Evolutionary conservation across 2,329 filamentous ascomycete species (phyloP), one percentile per base, ranked within the genome.

Genomic region (Atkinsonella texensis): DNA sequence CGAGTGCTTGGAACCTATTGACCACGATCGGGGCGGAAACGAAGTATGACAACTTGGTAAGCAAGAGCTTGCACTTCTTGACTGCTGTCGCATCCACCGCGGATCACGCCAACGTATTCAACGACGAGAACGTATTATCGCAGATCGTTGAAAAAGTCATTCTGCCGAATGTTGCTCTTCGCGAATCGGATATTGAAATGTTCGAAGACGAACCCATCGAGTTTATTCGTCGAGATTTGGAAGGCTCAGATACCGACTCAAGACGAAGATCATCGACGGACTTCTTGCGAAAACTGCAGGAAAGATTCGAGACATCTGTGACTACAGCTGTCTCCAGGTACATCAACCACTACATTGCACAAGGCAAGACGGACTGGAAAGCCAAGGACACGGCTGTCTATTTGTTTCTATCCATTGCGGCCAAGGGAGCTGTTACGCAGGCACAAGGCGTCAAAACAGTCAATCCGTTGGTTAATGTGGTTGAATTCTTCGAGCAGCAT

Each of bases 121-220:
- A 94, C 69, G 84, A 85, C 59, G 80, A 89, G 61, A 77, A 79
- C 4, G 84, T 88, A 3, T 73, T 97, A 38, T 82, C 83, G 17
- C 86, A 95, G 65, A 87, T 98, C 50, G 87, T 96, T 10, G 89
- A 97, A 66, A 95, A 95, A 70, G 93, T 97, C 53, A 87, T 98
- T 52, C 71, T 98, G 57, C 91, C 93, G 10, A 98, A 98, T 62
- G 81, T 98, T 53, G 85, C 86, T 15, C 73, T 98, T 54, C 83
- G 94, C 58, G 93, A 96, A 62, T 93, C 90, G 0, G 94, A 98
- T 58, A 79, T 95, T 51, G 93, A 98, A 66, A 78, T 95, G 58
- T 97, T 98, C 60, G 93, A 98, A 65, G 94, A 98, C 64, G 94
- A 98, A 71, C 93, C 93, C 0, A 98, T 98, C 58, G 93, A 98